Evolutionary conservation across 129 eudicot genomes (phyloP).

Genomic region (Solidago caesia): DNA sequence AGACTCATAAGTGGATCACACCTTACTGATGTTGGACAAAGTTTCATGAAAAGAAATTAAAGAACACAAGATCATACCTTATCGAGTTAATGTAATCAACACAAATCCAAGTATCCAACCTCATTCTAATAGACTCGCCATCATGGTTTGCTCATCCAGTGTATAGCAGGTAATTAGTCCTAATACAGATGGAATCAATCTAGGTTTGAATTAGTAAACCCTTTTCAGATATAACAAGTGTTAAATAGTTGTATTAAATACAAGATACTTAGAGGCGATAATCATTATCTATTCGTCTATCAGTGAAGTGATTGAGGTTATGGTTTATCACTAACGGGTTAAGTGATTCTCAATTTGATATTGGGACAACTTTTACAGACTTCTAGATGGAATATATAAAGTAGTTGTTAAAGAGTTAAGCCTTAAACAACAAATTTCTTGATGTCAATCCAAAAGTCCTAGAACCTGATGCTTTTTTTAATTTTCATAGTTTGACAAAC

Average conservation of each 20-base stretch:
- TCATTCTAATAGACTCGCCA: constrained; percentile 55
- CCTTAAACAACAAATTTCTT: constrained; percentile 12
- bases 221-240: not conserved
- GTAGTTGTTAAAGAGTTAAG: constrained; percentile 69
- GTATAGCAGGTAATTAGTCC: constrained; percentile 58
- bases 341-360: constrained; percentile 63
- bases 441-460: constrained; percentile 12
- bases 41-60: constrained; percentile 35
- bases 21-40: constrained; percentile 70
- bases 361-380: constrained; percentile 87
- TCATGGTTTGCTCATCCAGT: constrained; percentile 66
- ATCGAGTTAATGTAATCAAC: constrained; percentile 53
- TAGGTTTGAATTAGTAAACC: constrained; percentile 42
- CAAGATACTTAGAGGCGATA: not conserved
- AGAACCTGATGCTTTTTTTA: constrained; percentile 14
- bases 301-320: too few species aligned
- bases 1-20: constrained; percentile 68
- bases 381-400: constrained; percentile 55
- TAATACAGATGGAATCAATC: constrained; percentile 75
- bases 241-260: not conserved
- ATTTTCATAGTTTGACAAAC: constrained; percentile 64
- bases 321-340: constrained; percentile 37
- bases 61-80: constrained; percentile 50
- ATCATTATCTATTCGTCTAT: not conserved
- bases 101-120: constrained; percentile 54